These are phyloP conservation scores for Fusarium sororula DNA, from an alignment of 2,329 filamentous ascomycete species.

Conservation along the genomic window DNA sequence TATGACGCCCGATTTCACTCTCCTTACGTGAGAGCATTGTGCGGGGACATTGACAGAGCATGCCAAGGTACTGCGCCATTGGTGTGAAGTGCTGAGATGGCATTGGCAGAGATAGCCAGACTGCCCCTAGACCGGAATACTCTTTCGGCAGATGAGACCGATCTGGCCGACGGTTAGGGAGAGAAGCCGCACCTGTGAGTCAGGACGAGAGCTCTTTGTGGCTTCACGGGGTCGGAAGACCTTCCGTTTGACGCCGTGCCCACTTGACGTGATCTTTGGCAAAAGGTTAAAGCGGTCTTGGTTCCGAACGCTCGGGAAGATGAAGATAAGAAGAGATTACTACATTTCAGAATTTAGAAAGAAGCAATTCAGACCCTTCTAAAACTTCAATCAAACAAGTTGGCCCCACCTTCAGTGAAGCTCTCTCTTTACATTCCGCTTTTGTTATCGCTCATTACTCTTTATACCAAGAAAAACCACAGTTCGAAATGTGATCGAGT, in stretches of 20 bases:
- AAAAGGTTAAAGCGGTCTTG: conserved; percentile 6
- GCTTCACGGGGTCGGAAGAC: conserved; percentile 24
- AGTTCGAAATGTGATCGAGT: not conserved
- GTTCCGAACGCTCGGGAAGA: conserved; percentile 3
- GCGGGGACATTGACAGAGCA: conserved; percentile 24
- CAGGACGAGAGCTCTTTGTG: conserved; percentile 6
- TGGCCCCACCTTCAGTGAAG: conserved; percentile 1
- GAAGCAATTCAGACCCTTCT: conserved; percentile 14
- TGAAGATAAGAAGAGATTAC: conserved; percentile 23
- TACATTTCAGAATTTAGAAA: not conserved
- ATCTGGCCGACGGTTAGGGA: conserved; percentile 22
- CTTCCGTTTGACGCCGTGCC: conserved; percentile 30
- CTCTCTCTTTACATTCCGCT: not conserved
- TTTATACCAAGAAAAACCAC: not conserved
- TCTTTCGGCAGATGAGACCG: conserved; percentile 37
- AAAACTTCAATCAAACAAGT: conserved; percentile 3
- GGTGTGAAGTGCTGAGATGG: conserved; percentile 28
- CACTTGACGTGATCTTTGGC: conserved; percentile 19
- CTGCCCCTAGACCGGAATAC: conserved; percentile 16
- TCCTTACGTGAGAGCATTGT: conserved; percentile 23
- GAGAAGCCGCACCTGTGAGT: conserved; percentile 25
- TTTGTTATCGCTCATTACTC: not conserved
- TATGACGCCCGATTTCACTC: not conserved
- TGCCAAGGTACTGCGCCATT: conserved; percentile 39
- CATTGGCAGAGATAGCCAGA: conserved; percentile 21